Base-by-base conservation (phyloP, 2,329 filamentous ascomycete species). In the Aureobasidium mangrovei region DNA sequence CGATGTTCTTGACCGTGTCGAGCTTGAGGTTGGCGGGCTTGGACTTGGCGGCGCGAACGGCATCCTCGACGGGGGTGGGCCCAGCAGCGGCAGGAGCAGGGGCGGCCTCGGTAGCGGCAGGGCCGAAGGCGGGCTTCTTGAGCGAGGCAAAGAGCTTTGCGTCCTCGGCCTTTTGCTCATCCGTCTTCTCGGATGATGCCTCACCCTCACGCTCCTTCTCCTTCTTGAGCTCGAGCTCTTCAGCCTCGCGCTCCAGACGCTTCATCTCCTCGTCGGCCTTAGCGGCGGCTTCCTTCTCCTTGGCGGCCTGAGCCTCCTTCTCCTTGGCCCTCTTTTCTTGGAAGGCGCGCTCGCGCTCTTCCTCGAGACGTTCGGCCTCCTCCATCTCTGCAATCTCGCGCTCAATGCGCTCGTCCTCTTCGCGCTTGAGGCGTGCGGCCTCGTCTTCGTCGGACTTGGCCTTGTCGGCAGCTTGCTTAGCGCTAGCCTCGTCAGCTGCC, bases 1-100 rank as follows among this genome's bases (percentile, higher is more conserved):
- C 91, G 27, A 95, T 82, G 36, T 86, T 77, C 73, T 91, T 95
- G 62, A 83, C 89, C 59, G 86, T 94, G 54, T 90, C 82, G 59
- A 97, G 79, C 72, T 96, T 96, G 60, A 98, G 83, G 42, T 88
- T 85, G 57, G 86, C 83, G 47, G 93, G 91, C 78, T 95, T 96
- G 26, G 77, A 82, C 71, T 89, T 90, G 63, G 82, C 74, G 55
- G 75, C 74, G 42, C 78, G 70, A 18, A 65, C 61, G n/a, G 59
- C 55, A 12, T 32, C 41, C 24, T 43, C 54, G 41, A 59, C 56
- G 39, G 42, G 38, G 10, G 58, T 31, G 59, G 63, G 18, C 18
- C 18, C 53, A 56, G 68, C 59, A 41, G 64, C 58, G 52, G 63
- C 56, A 32, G 68, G 43, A 26, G 60, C 56, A 18, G 61, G 54